Evolutionary conservation across 345 rosid species (phyloP), one percentile per base, ranked within the genome.

Genomic region (Camelina sativa): DNA sequence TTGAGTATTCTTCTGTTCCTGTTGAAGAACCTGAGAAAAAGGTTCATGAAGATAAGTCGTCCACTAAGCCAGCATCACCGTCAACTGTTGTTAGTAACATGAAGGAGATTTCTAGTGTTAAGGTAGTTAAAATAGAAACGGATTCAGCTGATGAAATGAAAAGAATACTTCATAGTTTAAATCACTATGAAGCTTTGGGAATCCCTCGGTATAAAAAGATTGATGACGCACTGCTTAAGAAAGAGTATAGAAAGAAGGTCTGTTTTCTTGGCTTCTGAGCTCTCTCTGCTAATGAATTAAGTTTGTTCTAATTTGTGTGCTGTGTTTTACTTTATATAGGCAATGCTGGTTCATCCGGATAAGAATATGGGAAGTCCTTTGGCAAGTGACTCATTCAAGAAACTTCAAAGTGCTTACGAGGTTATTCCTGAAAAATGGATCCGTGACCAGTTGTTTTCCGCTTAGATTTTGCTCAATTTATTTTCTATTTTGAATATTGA

Each of bases 301-400:
- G 8, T 38, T 23, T 20, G 13, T 60, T 50, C 17, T 79, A 44
- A 63, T 44, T n/a, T 4, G 9, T 44, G n/a, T 63, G 53, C 23
- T 63, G 15, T 28, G 12, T 25, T 44, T 43, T 25, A 9, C 38
- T 25, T 8, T 44, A 25, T 44, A 8, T 19, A 95, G 99, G 99
- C 99, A 60, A 96, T 89, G 98, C 83, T 92, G 81, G 99, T 96
- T 61, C 99, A 96, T 86, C 99, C 99, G 11, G 99, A 92, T 85
- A 96, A 96, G 76, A 96, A 96, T 76, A 86, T 83, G 93, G 98
- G 99, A 72, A 92, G 88, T 81, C 83, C 94, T 66, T 78, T 84
- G 34, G 98, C 98, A 23, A 91, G 99, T 72, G 99, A 96, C 74
- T 92, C 99, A 22, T 96, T 96, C 80, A 96, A 96, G 89, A 96